Percentiles rank a stretch among this genome's conserved stretches.
These are phyloP conservation scores for Debaryomycetaceae sp. DNA, from an alignment of 1,139 yeast species.

Conservation along the genomic window DNA sequence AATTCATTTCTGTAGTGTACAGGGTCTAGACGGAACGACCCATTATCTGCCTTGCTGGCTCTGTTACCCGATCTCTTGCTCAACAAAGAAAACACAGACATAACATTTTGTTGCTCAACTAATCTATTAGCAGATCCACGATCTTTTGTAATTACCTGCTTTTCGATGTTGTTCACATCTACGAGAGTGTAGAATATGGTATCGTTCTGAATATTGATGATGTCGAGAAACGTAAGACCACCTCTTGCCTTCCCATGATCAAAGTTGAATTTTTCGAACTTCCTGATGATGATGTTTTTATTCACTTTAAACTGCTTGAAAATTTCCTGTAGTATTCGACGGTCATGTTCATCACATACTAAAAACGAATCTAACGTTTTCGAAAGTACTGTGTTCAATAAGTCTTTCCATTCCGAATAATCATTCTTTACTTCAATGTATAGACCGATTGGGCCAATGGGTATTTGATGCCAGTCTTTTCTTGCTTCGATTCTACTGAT, in stretches of 20 bases:
- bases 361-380: conserved; percentile 59
- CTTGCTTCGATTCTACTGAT: conserved; percentile 38
- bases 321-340: conserved; percentile 42
- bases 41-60: conserved; percentile 33
- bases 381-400: conserved; percentile 52
- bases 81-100: conserved; percentile 43
- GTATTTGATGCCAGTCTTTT: conserved; percentile 43
- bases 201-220: conserved; percentile 51
- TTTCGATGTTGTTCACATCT: conserved; percentile 63
- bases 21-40: conserved; percentile 59
- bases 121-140: conserved; percentile 49
- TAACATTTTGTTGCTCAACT: conserved; percentile 34
- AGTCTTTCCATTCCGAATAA: conserved; percentile 55
- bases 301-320: conserved; percentile 26
- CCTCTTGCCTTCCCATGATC: conserved; percentile 23
- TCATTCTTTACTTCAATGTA: conserved; percentile 54
- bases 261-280: conserved; percentile 55
- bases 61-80: conserved; percentile 43
- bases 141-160: conserved; percentile 49
- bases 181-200: conserved; percentile 59
- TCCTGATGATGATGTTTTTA: conserved; percentile 50
- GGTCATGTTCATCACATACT: conserved; percentile 64
- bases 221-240: conserved; percentile 55
- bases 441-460: conserved; percentile 85
- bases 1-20: conserved; percentile 35